Evolutionary conservation across 805 yeast genomes (phyloP), one percentile per base, ranked within the genome.

Genomic region (Lipomyces yamadae): DNA sequence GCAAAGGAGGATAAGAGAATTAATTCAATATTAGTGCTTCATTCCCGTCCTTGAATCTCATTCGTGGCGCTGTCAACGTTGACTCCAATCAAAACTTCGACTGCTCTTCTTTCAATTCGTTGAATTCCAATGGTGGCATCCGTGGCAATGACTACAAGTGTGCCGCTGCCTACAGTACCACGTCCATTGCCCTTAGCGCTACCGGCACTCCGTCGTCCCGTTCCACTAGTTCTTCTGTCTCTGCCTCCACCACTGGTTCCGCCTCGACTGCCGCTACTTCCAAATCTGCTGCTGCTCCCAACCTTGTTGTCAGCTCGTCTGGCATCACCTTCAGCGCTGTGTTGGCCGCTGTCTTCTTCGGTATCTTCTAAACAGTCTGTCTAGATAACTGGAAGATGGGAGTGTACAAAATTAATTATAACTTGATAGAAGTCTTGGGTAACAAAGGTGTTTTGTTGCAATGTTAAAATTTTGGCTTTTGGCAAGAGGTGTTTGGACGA

Each of bases 11-110:
- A 34, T 32, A 6, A 52, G 30, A 29, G 18, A 29, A 32, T n/a
- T 52, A 24, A 52, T 34, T 15, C 32, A 34, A 42, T 11, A 8
- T 32, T 29, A 52, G 55, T 76, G 95, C 95, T 77, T 81, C 92
- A 69, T 85, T 95, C 78, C 86, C 88, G 72, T 76, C 85, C 45
- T 86, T 95, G 79, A 82, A 80, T 74, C 85, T 89, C 76, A 97
- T 95, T 75, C 86, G 86, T 78, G 99, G 99, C 86, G 97, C 97
- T 80, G 96, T 93, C 81, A 81, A 82, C 76, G 84, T 95, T 77
- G 89, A 88, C 78, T 84, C 97, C 68, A 78, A 81, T 66, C 89
- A 91, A 78, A 88, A 89, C 76, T 87, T 91, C 81, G 87, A 92
- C 81, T 95, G 99, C 87, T 78, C 83, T 70, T 82, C 84, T 63